Percentiles rank a stretch among this genome's conserved stretches.
Conservation (phyloP, 2,329 filamentous ascomycete genomes). For the Microthyrium microscopicum region DNA sequence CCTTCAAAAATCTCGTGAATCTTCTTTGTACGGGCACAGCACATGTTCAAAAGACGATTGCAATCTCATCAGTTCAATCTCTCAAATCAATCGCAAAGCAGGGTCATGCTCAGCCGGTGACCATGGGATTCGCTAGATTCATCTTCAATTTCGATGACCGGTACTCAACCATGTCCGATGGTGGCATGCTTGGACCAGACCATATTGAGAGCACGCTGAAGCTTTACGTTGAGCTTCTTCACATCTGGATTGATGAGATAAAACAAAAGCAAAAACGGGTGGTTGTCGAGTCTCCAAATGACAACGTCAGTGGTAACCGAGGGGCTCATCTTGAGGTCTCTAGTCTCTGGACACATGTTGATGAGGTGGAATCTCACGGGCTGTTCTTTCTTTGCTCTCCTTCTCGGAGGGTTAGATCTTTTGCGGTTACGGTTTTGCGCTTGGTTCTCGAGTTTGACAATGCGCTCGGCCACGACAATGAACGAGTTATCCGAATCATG, state of each 20-base stretch:
- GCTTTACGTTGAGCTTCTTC: constrained; percentile 80
- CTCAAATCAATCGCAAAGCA: constrained; percentile 91
- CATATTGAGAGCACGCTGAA: constrained; percentile 91
- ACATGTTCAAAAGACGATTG: constrained; percentile 85
- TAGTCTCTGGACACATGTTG: constrained; percentile 79
- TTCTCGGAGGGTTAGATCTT: constrained; percentile 71
- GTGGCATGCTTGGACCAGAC: constrained; percentile 81
- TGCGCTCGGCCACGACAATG: constrained; percentile 65
- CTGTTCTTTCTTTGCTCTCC: constrained; percentile 96
- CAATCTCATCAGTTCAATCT: constrained; percentile 77
- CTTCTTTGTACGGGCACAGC: constrained; percentile 91
- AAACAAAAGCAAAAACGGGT: constrained; percentile 67
- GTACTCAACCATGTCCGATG: constrained; percentile 95
- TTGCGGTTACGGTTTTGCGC: constrained; percentile 80
- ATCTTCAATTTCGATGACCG: constrained; percentile 98
- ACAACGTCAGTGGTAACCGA: constrained; percentile 46
- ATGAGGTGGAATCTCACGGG: constrained; percentile 91
- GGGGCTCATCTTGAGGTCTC: constrained; percentile 71
- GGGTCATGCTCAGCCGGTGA: constrained; percentile 84
- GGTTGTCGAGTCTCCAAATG: constrained; percentile 41
- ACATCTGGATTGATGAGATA: constrained; percentile 97
- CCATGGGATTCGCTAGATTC: constrained; percentile 89
- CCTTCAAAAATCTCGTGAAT: constrained; percentile 87
- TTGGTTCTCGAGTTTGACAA: constrained; percentile 88
- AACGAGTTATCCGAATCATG: constrained; percentile 76